phyloP scores from a whole-genome alignment of 2,329 filamentous ascomycete genomes.

The Aspergillus ochraceoroseus region DNA sequence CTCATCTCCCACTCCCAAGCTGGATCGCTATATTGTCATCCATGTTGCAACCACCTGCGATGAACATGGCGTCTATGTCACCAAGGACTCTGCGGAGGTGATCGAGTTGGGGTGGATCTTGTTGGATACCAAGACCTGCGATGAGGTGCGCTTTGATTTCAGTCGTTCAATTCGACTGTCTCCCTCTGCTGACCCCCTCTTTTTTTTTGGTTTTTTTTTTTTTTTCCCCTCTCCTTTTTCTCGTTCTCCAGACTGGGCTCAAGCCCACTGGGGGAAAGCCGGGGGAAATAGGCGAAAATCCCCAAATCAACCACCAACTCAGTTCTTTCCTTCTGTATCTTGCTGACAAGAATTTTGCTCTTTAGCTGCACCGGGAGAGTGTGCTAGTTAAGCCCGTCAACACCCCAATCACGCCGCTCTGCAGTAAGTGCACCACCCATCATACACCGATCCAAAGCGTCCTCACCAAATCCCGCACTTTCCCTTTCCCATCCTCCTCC shows the following conservation, averaged over 20 bases:
- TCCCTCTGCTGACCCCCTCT: background rate
- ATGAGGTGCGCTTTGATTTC: conserved; percentile 64
- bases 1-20: conserved; percentile 58
- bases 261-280: conserved; percentile 4
- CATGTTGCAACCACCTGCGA: conserved; percentile 98
- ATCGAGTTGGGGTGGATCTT: conserved; percentile 99
- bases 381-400: conserved; percentile 98
- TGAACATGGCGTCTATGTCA: conserved; percentile 98
- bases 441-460: no score
- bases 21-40: conserved; percentile 96
- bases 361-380: conserved; percentile 84
- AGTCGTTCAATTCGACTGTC: conserved; percentile 6
- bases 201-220: conserved; percentile 5
- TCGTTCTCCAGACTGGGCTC: background rate
- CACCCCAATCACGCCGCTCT: conserved; percentile 95
- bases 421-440: conserved; percentile 74
- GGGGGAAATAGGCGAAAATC: no score
- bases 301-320: conserved; percentile 1
- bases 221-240: conserved; percentile 1
- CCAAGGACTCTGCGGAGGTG: conserved; percentile 97
- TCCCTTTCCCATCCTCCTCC: conserved; percentile 4
- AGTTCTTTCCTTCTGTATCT: conserved; percentile 20
- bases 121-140: conserved; percentile 81
- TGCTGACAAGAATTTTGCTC: conserved; percentile 26
- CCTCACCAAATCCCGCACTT: conserved; percentile 3